Conservation (phyloP, 257 asterid genomes). For the Petunia axillaris region DNA sequence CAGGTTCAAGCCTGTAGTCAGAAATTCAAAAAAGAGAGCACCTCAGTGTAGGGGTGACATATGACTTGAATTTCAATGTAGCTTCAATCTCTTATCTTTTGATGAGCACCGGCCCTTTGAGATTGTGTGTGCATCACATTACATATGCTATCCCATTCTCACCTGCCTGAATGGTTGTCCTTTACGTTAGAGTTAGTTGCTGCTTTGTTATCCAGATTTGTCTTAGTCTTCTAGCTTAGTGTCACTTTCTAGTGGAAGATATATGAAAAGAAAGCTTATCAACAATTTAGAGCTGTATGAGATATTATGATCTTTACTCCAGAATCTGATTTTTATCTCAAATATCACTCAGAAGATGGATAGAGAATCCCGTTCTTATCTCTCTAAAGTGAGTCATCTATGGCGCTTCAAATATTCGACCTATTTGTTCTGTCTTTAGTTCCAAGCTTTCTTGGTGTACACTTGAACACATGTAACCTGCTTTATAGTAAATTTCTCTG, state of each 20-base stretch:
- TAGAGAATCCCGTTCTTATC: background rate
- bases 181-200: background rate
- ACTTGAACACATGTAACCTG: background rate
- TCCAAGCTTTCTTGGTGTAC: background rate
- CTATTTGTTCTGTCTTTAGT: background rate
- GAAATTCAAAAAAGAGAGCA: background rate
- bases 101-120: background rate
- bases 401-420: background rate
- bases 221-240: background rate
- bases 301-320: background rate
- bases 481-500: background rate
- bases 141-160: background rate
- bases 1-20: background rate
- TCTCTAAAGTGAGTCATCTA: background rate
- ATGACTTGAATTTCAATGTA: background rate
- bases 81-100: slow-evolving; percentile 9
- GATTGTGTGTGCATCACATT: background rate
- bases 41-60: background rate
- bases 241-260: slow-evolving; percentile 7
- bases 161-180: background rate
- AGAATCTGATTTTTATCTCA: background rate
- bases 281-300: background rate
- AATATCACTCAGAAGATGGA: background rate
- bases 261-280: slow-evolving; percentile 2
- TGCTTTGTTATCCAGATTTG: background rate